Evolutionary conservation across 2,329 filamentous ascomycete species (phyloP), one percentile per base, ranked within the genome.

Genomic region (Venturia aucupariae): DNA sequence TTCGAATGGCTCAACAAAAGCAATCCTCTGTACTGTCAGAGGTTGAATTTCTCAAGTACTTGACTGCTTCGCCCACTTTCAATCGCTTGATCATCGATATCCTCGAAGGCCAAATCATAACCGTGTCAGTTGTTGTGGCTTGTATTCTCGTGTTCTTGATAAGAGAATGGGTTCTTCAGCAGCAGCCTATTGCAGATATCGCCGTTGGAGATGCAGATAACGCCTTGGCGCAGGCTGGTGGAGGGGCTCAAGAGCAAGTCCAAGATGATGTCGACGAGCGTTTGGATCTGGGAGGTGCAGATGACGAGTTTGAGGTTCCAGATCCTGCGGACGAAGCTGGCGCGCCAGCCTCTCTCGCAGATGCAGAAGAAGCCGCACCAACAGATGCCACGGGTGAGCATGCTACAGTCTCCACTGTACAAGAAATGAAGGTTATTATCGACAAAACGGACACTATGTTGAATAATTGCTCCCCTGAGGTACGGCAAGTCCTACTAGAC

Each of bases 61-160:
- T 84, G 63, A 95, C 91, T 0, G 80, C 85, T 4, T 90, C 86
- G 60, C 81, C 88, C 1, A 80, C 83, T 17, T 72, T 95, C 65
- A 97, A 97, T 74, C 86, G 88, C 60, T 82, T 89, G 62, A 77
- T 97, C 19, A 86, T 97, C 62, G 88, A 92, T 69, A 85, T 93
- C 0, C 79, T 97, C 3, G 94, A 99, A 77, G 94, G 94, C 4
- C 92, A 96, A 72, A 84, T 97, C 60, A 96, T 99, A 69, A 99
- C 93, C 0, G 79, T 97, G 6, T 78, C 95, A 13, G 90, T 97
- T 61, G 93, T 99, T 8, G 83, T 96, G 55, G 92, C 89, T 65
- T 99, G 97, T 75, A 97, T 99, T 66, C 79, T 99, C n/a, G 87
- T 99, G 51, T 99, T 99, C 69, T 78, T 99, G 4, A 97, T 99